These are phyloP conservation scores for Colletotrichum siamense DNA, from an alignment of 2,329 filamentous ascomycete species.

Conservation along the genomic window DNA sequence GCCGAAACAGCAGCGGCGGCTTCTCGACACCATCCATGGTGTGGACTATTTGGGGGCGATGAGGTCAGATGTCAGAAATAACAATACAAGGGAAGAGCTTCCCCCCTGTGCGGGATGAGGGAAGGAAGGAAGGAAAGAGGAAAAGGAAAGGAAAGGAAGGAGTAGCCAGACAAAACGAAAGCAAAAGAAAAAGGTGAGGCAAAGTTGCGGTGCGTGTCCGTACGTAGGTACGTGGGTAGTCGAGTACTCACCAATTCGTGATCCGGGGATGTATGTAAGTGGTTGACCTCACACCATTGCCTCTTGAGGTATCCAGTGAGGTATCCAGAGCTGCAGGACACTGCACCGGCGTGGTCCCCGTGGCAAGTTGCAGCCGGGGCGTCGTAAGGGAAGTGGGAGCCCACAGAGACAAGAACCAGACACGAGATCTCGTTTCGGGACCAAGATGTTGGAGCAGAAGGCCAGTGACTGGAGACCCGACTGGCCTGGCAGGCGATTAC, in stretches of 20 bases:
- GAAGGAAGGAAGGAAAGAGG: not conserved
- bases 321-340: not conserved
- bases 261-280: constrained; percentile 4
- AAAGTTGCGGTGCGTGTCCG: not conserved
- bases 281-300: constrained; percentile 20
- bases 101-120: constrained; percentile 5
- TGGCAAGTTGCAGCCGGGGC: constrained; percentile 18
- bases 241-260: constrained; percentile 13
- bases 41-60: constrained; percentile 17
- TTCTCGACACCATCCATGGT: constrained; percentile 41
- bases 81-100: constrained; percentile 11
- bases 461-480: constrained; percentile 11
- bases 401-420: constrained; percentile 17
- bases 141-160: not conserved
- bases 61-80: constrained; percentile 19
- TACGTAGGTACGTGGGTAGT: not conserved
- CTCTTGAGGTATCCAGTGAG: constrained; percentile 1
- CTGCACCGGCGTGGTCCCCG: constrained; percentile 12
- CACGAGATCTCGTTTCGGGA: constrained; percentile 24
- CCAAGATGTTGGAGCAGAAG: constrained; percentile 21
- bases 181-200: not conserved
- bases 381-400: constrained; percentile 21
- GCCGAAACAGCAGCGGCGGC: constrained; percentile 15
- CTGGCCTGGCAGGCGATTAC: constrained; percentile 20
- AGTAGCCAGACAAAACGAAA: not conserved